Conservation (phyloP, 768 basidiomycete genomes). For the Pisolithus tinctorius region DNA sequence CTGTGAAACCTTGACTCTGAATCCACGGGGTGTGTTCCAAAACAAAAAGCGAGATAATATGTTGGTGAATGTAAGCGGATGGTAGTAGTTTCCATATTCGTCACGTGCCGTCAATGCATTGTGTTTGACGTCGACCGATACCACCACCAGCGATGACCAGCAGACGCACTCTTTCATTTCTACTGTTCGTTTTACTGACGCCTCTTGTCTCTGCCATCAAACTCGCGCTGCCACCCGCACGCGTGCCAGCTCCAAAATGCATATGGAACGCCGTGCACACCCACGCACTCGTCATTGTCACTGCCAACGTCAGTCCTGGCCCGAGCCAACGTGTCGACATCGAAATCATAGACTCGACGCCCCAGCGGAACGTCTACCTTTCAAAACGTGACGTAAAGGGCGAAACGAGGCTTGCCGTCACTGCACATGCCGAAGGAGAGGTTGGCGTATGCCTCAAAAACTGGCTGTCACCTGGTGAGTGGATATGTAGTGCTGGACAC, state of each 20-base stretch:
- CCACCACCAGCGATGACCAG: neutral
- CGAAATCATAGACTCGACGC: conserved; percentile 86
- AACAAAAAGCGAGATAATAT: too few relatives aligned
- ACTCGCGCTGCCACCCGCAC: conserved; percentile 67
- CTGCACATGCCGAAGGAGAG: conserved; percentile 88
- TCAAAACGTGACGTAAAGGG: conserved; percentile 82
- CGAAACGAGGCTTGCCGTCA: conserved; percentile 90
- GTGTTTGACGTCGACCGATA: too few relatives aligned
- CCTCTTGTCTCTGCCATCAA: conserved; percentile 60
- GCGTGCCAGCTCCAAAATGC: conserved; percentile 75
- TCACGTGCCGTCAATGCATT: too few relatives aligned
- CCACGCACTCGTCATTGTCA: conserved; percentile 89
- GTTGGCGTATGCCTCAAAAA: conserved; percentile 96
- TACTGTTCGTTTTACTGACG: conserved; percentile 24
- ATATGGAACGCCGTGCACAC: conserved; percentile 92
- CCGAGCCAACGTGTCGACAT: conserved; percentile 81
- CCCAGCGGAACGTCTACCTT: conserved; percentile 83
- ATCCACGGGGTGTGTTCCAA: too few relatives aligned
- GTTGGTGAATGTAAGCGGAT: too few relatives aligned
- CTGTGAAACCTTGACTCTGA: too few relatives aligned
- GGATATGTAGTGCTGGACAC: neutral
- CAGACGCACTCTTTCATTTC: neutral
- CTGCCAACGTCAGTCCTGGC: conserved; percentile 82
- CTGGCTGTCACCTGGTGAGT: conserved; percentile 64
- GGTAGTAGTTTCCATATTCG: too few relatives aligned